A percentile compares a stretch with the other conserved stretches of the same genome.
phyloP scores from a whole-genome alignment of 2,329 filamentous ascomycete species.

The Periconia macrospinosa region DNA sequence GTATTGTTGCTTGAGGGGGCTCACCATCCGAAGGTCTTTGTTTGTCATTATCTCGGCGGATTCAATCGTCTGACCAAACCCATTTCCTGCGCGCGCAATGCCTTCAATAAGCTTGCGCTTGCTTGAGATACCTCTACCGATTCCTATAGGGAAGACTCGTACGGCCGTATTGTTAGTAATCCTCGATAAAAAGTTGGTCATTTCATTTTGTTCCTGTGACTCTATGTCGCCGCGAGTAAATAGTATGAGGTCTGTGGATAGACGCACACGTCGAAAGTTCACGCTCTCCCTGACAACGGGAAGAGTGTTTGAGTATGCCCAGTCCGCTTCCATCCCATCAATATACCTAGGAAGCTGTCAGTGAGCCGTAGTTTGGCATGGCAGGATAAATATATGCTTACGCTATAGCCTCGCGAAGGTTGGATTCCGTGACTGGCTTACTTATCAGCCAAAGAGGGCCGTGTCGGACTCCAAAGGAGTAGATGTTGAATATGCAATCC shows the following conservation, averaged over 20 bases:
- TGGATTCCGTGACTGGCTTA: slow-evolving; percentile 46
- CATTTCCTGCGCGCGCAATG: slow-evolving; percentile 57
- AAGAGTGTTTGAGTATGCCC: slow-evolving; percentile 54
- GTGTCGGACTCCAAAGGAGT: slow-evolving; percentile 59
- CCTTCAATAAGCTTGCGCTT: slow-evolving; percentile 61
- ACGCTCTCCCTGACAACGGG: slow-evolving; percentile 49
- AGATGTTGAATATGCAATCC: slow-evolving; percentile 67
- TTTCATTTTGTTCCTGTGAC: slow-evolving; percentile 46
- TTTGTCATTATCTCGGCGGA: slow-evolving; percentile 65
- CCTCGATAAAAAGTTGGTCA: slow-evolving; percentile 51
- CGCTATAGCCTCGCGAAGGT: slow-evolving; percentile 47
- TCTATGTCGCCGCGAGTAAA: slow-evolving; percentile 59
- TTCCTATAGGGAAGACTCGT: slow-evolving; percentile 59
- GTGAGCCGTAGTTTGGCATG: no score
- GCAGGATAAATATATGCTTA: no score
- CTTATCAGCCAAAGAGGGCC: slow-evolving; percentile 51
- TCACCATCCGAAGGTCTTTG: slow-evolving; percentile 67
- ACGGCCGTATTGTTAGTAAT: slow-evolving; percentile 44
- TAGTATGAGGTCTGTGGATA: slow-evolving; percentile 54
- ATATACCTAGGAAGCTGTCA: no score
- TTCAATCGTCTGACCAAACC: slow-evolving; percentile 61
- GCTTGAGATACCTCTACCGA: slow-evolving; percentile 57
- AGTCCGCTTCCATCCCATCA: no score
- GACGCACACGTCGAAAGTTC: slow-evolving; percentile 42
- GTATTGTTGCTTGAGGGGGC: not conserved